A percentile compares a stretch with the other conserved stretches of the same genome.
Evolutionary conservation across 2,329 filamentous ascomycete species (phyloP).

Genomic region (Ophiocordyceps robertsii): DNA sequence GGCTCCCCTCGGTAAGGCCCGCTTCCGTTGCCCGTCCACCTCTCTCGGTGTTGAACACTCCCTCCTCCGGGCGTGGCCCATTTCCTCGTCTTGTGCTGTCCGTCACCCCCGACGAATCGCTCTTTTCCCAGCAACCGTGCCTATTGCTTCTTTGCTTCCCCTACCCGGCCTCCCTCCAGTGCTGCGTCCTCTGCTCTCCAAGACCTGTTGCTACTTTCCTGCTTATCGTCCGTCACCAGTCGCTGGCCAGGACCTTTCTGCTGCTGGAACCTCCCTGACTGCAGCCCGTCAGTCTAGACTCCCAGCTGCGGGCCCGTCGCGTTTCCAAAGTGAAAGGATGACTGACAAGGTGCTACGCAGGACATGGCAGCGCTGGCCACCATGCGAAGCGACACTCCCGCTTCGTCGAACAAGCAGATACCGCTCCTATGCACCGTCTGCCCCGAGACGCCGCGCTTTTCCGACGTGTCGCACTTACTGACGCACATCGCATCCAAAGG

Average conservation of each 20-base stretch:
- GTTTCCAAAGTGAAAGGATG: background rate
- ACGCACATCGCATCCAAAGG: constrained; percentile 88
- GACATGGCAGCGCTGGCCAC: constrained; percentile 22
- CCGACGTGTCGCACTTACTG: constrained; percentile 80
- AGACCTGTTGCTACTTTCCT: constrained; percentile 14
- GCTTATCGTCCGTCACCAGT: constrained; percentile 3
- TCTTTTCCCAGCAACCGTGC: constrained; percentile 8
- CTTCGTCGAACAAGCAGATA: constrained; percentile 27
- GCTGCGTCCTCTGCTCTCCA: constrained; percentile 3
- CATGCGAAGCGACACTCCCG: constrained; percentile 7
- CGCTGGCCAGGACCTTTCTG: background rate
- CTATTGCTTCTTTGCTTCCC: constrained; percentile 12
- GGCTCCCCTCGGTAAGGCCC: background rate
- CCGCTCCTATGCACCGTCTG: constrained; percentile 75
- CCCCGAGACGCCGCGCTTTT: constrained; percentile 66
- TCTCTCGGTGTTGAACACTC: background rate
- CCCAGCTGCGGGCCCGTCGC: background rate
- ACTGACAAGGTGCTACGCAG: constrained; percentile 9
- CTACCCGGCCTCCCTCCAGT: constrained; percentile 2
- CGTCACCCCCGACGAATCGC: constrained; percentile 8
- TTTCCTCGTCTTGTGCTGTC: constrained; percentile 2
- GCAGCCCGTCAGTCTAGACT: constrained; percentile 1
- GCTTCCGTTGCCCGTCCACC: background rate
- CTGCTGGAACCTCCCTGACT: background rate
- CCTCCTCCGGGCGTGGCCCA: background rate